Conservation (phyloP, 148 eudicot species). For the Amaranthus hypochondriacus region DNA sequence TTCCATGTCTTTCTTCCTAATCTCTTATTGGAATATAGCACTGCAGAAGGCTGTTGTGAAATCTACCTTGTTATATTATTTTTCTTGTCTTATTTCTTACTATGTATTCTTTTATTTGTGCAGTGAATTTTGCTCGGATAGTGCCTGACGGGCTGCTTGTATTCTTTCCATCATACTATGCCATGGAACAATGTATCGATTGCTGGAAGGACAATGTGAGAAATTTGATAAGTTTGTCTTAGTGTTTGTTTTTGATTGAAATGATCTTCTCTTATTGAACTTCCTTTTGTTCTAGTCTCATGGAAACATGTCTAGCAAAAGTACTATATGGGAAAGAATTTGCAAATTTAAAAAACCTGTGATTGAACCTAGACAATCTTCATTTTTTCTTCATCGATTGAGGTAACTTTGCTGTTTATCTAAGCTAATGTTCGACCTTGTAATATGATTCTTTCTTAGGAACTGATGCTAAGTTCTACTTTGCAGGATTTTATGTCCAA, state of each 20-base stretch:
- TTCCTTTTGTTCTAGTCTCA: slow-evolving; percentile 39
- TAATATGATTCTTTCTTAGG: slow-evolving; percentile 15
- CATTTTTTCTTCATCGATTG: slow-evolving; percentile 84
- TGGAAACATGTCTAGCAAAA: slow-evolving; percentile 44
- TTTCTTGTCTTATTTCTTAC: slow-evolving; percentile 2
- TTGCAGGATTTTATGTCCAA: slow-evolving; percentile 83
- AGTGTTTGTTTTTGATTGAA: slow-evolving; percentile 8
- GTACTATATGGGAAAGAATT: slow-evolving; percentile 93
- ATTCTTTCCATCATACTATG: slow-evolving; percentile 92
- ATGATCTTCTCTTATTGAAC: slow-evolving; percentile 19
- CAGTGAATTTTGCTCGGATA: slow-evolving; percentile 95
- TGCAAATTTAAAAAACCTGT: slow-evolving; percentile 94
- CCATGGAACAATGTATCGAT: slow-evolving; percentile 69
- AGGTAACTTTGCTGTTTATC: slow-evolving; percentile 38
- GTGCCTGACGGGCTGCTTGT: slow-evolving; percentile 96
- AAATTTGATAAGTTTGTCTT: slow-evolving; percentile 5
- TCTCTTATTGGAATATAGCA: no score
- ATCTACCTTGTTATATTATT: not conserved
- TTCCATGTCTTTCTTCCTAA: no score
- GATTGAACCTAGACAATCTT: slow-evolving; percentile 94
- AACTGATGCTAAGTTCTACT: slow-evolving; percentile 17
- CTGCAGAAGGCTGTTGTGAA: not conserved
- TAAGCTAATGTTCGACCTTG: slow-evolving; percentile 2
- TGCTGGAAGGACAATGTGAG: slow-evolving; percentile 87
- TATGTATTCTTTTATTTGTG: slow-evolving; percentile 15